Percentiles rank a stretch among this genome's conserved stretches.
These are phyloP conservation scores for Colletotrichum australisinense DNA, from an alignment of 2,329 filamentous ascomycete species.

Conservation along the genomic window DNA sequence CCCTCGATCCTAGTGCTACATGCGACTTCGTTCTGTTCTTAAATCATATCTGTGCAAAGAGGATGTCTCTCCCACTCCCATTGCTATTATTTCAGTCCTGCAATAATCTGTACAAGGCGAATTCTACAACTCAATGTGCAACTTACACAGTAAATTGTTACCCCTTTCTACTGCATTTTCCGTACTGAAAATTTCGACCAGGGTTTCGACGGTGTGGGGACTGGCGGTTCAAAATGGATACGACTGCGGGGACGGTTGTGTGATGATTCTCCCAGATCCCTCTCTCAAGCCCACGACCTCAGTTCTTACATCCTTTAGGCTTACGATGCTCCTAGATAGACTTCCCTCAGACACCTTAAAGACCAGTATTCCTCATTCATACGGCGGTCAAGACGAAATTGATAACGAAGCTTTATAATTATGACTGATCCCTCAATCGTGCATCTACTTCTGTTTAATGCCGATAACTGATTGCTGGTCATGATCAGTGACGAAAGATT, in stretches of 20 bases:
- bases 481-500: constrained; percentile 8
- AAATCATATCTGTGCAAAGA: too few species aligned
- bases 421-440: constrained; percentile 23
- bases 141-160: not conserved
- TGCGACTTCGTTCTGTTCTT: too few species aligned
- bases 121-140: too few species aligned
- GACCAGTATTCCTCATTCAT: not conserved
- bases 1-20: not conserved
- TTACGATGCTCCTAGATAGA: not conserved
- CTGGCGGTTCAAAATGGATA: not conserved
- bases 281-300: not conserved
- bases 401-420: not conserved
- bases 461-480: not conserved
- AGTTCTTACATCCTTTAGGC: not conserved
- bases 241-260: not conserved
- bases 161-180: not conserved
- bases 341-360: not conserved
- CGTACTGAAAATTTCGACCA: not conserved
- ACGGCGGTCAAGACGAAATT: not conserved
- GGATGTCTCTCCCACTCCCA: too few species aligned
- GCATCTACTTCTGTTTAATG: constrained; percentile 6
- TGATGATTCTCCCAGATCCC: not conserved
- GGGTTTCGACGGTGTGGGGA: not conserved
- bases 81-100: too few species aligned
- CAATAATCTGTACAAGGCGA: too few species aligned